phyloP scores from a whole-genome alignment of 139 green algal genomes.

The Chlamydomonas sp. region DNA sequence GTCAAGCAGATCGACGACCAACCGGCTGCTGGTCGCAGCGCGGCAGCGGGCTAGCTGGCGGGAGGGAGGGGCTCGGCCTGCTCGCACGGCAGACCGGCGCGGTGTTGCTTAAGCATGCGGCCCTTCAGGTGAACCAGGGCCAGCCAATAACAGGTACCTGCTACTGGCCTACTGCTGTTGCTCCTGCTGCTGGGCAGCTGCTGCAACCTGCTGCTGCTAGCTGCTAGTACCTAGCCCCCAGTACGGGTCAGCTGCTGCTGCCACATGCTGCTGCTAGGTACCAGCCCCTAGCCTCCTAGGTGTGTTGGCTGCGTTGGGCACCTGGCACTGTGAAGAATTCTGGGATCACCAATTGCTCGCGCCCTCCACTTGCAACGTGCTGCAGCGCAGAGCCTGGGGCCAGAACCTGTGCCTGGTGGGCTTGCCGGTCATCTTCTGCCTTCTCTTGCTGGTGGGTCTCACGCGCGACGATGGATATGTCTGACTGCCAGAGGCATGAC shows the following conservation, averaged over 20 bases:
- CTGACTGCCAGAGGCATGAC: no score
- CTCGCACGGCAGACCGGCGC: slow-evolving; percentile 21
- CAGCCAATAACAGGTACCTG: neutral
- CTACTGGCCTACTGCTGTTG: neutral
- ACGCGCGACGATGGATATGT: no score
- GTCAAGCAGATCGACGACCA: no score
- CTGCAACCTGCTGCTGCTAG: neutral
- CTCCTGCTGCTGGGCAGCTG: neutral
- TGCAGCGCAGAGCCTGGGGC: slow-evolving; percentile 54
- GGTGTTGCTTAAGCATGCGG: slow-evolving; percentile 12
- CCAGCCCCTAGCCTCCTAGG: neutral
- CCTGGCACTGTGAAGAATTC: neutral
- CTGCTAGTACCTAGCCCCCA: neutral
- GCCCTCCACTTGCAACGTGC: neutral
- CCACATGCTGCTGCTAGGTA: neutral
- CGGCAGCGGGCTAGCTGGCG: no score
- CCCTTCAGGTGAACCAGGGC: slow-evolving; percentile 11
- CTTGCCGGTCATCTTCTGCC: slow-evolving; percentile 62
- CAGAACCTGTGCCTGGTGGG: slow-evolving; percentile 57
- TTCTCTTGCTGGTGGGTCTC: slow-evolving; percentile 53
- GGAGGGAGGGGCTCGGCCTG: slow-evolving; percentile 6
- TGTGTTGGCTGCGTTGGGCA: neutral
- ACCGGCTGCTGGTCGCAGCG: no score
- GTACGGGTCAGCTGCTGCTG: neutral
- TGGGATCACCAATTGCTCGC: neutral